Evolutionary conservation across 805 yeast species (phyloP).

Genomic region (Cyberlindnera nakhonratchasimensis): DNA sequence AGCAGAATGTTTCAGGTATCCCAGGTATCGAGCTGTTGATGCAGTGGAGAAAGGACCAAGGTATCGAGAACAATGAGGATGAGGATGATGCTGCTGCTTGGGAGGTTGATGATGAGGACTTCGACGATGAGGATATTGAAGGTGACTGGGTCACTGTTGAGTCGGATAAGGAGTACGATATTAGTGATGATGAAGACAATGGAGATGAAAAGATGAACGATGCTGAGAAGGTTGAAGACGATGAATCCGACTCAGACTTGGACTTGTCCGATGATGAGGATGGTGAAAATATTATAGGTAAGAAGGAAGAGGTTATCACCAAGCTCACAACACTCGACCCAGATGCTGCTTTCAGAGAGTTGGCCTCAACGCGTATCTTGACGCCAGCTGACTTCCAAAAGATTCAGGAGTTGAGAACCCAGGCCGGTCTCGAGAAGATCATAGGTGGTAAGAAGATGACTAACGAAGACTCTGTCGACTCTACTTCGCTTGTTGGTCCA

Average conservation of each 20-base stretch:
- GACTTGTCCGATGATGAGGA: constrained; percentile 41
- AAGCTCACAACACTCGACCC: constrained; percentile 36
- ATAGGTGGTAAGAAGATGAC: constrained; percentile 60
- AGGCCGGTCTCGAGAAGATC: constrained; percentile 81
- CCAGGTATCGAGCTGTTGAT: constrained; percentile 90
- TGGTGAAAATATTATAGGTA: constrained; percentile 22
- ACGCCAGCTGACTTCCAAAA: constrained; percentile 99
- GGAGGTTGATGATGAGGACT: constrained; percentile 50
- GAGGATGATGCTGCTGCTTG: constrained; percentile 62
- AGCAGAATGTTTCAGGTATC: constrained; percentile 62
- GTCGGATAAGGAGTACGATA: constrained; percentile 71
- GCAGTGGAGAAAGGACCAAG: constrained; percentile 70
- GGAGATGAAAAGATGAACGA: constrained; percentile 36
- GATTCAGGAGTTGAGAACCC: constrained; percentile 77
- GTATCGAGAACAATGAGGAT: constrained; percentile 51
- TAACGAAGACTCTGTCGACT: constrained; percentile 86
- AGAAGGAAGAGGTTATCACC: constrained; percentile 29
- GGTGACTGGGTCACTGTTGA: constrained; percentile 93
- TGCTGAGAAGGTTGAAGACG: constrained; percentile 37
- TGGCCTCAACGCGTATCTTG: constrained; percentile 72
- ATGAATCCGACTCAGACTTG: constrained; percentile 49
- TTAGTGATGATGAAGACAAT: constrained; percentile 44
- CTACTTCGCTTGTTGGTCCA: constrained; percentile 71
- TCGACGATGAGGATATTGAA: constrained; percentile 56
- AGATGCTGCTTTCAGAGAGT: constrained; percentile 47